phyloP scores from a whole-genome alignment of 2,329 filamentous ascomycete genomes.

The Aspergillus floridensis region DNA sequence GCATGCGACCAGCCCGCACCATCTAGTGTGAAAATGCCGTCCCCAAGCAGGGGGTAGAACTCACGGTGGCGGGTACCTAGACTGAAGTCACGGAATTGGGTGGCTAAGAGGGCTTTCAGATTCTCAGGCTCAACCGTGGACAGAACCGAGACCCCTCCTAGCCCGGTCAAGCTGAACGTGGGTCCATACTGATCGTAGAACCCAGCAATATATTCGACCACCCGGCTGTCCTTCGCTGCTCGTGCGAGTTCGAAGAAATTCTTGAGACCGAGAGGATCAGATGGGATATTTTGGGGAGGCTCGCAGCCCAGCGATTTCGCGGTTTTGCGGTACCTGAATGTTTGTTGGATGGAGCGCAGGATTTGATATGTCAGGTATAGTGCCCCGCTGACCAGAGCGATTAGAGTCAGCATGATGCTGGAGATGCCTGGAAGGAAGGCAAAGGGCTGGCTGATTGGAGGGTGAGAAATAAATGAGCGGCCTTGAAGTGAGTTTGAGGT shows the following conservation, averaged over 20 bases:
- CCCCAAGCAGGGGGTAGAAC: slow-evolving; percentile 41
- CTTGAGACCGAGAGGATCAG: slow-evolving; percentile 25
- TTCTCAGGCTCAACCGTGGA: slow-evolving; percentile 53
- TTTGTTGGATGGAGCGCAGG: slow-evolving; percentile 22
- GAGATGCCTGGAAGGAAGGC: no score
- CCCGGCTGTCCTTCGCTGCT: slow-evolving; percentile 28
- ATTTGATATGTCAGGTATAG: slow-evolving; percentile 22
- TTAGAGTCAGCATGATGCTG: slow-evolving; percentile 23
- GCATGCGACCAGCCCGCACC: slow-evolving; percentile 74
- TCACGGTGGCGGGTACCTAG: slow-evolving; percentile 76
- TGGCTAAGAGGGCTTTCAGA: slow-evolving; percentile 79
- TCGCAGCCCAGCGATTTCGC: slow-evolving; percentile 29
- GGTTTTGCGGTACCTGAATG: slow-evolving; percentile 23
- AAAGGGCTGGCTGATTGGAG: no score
- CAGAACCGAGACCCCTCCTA: slow-evolving; percentile 19
- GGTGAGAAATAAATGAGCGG: no score
- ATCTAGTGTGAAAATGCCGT: slow-evolving; percentile 66
- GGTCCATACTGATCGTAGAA: slow-evolving; percentile 25
- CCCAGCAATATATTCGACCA: slow-evolving; percentile 28
- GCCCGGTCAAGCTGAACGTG: slow-evolving; percentile 25
- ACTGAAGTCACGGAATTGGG: slow-evolving; percentile 77
- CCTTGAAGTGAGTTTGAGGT: no score
- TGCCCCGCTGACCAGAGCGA: slow-evolving; percentile 19
- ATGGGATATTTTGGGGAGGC: slow-evolving; percentile 11
- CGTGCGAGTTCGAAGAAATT: slow-evolving; percentile 24